These are phyloP conservation scores for Kazachstania psychrophila DNA, from an alignment of 805 yeast genomes.

Conservation along the genomic window DNA sequence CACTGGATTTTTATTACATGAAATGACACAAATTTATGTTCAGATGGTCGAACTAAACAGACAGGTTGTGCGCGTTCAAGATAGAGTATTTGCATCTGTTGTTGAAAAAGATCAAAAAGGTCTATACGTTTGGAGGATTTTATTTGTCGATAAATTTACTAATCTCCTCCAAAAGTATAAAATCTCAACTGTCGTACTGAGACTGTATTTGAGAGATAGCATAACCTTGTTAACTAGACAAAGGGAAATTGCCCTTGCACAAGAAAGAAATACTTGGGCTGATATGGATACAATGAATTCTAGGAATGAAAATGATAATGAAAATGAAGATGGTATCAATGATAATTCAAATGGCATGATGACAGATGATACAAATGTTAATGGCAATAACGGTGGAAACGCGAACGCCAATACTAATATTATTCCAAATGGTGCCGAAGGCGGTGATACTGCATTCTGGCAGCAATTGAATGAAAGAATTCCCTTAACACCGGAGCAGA, in stretches of 20 bases:
- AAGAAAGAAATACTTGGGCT: slow-evolving; percentile 17
- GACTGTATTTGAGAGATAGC: slow-evolving; percentile 28
- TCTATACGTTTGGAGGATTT: slow-evolving; percentile 22
- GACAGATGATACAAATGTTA: neutral
- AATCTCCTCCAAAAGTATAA: slow-evolving; percentile 24
- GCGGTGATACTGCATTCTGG: slow-evolving; percentile 9
- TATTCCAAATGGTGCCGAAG: neutral
- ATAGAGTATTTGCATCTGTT: slow-evolving; percentile 15
- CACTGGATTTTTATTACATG: slow-evolving; percentile 28
- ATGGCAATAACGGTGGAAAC: neutral
- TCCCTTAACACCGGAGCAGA: slow-evolving; percentile 19
- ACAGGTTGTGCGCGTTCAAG: slow-evolving; percentile 21
- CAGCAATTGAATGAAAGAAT: slow-evolving; percentile 12
- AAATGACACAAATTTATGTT: slow-evolving; percentile 28
- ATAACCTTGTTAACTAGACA: slow-evolving; percentile 28
- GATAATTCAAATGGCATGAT: neutral
- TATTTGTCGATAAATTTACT: slow-evolving; percentile 21
- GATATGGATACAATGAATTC: slow-evolving; percentile 2
- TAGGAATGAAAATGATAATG: neutral
- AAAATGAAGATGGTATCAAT: neutral
- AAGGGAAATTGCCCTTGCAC: slow-evolving; percentile 25
- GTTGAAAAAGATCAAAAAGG: slow-evolving; percentile 20
- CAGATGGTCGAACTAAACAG: slow-evolving; percentile 28
- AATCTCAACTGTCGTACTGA: slow-evolving; percentile 25
- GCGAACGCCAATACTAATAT: neutral